Evolutionary conservation across 139 green algal species (phyloP).

Genomic region (Closterium sp.): DNA sequence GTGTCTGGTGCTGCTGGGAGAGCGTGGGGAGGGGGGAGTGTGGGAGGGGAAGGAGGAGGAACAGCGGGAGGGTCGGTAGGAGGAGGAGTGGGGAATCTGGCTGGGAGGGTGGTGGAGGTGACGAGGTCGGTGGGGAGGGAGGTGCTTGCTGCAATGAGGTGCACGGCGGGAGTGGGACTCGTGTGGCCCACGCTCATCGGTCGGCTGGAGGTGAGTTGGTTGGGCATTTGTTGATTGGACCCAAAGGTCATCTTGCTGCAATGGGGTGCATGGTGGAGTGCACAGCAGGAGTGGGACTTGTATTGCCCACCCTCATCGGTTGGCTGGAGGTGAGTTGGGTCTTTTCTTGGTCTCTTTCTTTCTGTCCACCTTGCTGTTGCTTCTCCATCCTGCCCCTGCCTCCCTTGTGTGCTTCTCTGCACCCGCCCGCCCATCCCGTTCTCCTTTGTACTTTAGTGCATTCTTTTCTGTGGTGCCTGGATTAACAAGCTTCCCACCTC

Average conservation of each 20-base stretch:
- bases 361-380: too few species aligned
- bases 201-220: conserved; percentile 38
- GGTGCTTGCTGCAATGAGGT: neutral
- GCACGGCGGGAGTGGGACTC: conserved; percentile 20
- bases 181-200: conserved; percentile 33
- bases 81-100: neutral
- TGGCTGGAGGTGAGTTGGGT: too few species aligned
- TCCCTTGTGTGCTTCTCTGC: neutral
- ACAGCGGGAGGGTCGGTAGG: neutral
- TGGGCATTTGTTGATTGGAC: too few species aligned
- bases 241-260: neutral
- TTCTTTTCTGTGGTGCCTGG: too few species aligned
- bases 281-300: too few species aligned
- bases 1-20: neutral
- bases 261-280: neutral
- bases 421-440: too few species aligned
- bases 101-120: neutral
- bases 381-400: neutral
- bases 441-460: too few species aligned
- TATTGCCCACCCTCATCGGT: too few species aligned
- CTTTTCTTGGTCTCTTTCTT: too few species aligned
- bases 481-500: too few species aligned
- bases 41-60: neutral
- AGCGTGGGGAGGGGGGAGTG: neutral
- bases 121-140: conserved; percentile 6